Percentiles rank a stretch among this genome's conserved stretches.
These are phyloP conservation scores for Nakaseomyces kungkrabaensis DNA, from an alignment of 1,139 yeast genomes.

Conservation along the genomic window DNA sequence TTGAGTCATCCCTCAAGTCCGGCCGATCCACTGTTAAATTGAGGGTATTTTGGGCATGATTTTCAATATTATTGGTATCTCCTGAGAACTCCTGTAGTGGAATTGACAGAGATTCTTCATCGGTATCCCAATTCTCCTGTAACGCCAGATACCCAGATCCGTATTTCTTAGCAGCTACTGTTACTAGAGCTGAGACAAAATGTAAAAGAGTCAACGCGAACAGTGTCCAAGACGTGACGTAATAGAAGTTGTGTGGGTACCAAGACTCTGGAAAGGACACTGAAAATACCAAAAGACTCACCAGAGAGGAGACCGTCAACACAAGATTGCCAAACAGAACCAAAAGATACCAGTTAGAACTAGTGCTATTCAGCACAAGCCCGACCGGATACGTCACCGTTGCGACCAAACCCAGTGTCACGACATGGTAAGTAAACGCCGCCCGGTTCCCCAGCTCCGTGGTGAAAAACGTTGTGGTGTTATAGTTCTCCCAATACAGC, in stretches of 20 bases:
- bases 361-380: slow-evolving; percentile 52
- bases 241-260: slow-evolving; percentile 71
- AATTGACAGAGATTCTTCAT: not conserved
- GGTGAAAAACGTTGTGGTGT: slow-evolving; percentile 70
- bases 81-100: not conserved
- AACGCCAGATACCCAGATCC: slow-evolving; percentile 5
- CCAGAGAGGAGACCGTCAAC: slow-evolving; percentile 40
- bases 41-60: not conserved
- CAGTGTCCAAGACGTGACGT: slow-evolving; percentile 53
- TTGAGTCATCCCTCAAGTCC: not conserved
- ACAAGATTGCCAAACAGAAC: slow-evolving; percentile 43
- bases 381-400: slow-evolving; percentile 60
- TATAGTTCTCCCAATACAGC: slow-evolving; percentile 67
- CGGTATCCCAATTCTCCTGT: not conserved
- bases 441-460: slow-evolving; percentile 38
- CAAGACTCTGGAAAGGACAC: slow-evolving; percentile 46
- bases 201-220: slow-evolving; percentile 46
- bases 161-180: slow-evolving; percentile 36
- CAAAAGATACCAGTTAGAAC: slow-evolving; percentile 50
- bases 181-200: slow-evolving; percentile 41
- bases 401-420: slow-evolving; percentile 38
- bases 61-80: not conserved
- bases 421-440: slow-evolving; percentile 51
- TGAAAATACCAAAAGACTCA: slow-evolving; percentile 52
- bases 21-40: no score